These are phyloP conservation scores for Funneliformis geosporum DNA, from an alignment of 192 early-diverging fungal genomes.

Conservation along the genomic window DNA sequence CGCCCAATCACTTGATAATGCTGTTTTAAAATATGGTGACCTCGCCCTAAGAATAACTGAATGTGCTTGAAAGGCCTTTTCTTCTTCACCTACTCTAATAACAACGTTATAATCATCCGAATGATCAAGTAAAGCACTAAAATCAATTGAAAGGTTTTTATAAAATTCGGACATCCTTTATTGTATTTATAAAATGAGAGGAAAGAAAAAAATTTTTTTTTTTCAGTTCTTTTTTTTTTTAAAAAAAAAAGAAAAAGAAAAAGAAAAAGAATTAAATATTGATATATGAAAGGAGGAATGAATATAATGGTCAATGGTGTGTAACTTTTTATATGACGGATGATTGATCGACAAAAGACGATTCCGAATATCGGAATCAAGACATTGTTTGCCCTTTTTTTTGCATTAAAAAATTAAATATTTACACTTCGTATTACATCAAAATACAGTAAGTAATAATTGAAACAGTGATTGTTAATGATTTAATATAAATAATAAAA, in stretches of 20 bases:
- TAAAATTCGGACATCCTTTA: not conserved
- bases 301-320: too few species aligned
- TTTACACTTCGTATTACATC: not conserved
- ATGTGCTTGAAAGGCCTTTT: slow-evolving; percentile 12
- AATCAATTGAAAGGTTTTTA: not conserved
- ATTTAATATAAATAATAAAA: too few species aligned
- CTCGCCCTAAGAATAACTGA: not conserved
- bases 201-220: not conserved
- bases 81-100: slow-evolving; percentile 2
- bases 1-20: slow-evolving; percentile 7
- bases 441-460: not conserved
- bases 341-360: not conserved
- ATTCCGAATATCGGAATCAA: not conserved
- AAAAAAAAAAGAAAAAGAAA: not conserved
- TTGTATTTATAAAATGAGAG: not conserved
- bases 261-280: not conserved
- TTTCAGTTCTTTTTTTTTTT: too few species aligned
- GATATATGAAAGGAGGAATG: too few species aligned
- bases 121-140: not conserved
- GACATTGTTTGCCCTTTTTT: not conserved
- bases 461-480: too few species aligned
- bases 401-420: not conserved
- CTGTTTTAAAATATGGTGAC: slow-evolving; percentile 10
- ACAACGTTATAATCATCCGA: not conserved
- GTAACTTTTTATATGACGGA: not conserved